Base-by-base conservation (phyloP, 169 alveolate genomes). In the Plasmodium ovale region DNA sequence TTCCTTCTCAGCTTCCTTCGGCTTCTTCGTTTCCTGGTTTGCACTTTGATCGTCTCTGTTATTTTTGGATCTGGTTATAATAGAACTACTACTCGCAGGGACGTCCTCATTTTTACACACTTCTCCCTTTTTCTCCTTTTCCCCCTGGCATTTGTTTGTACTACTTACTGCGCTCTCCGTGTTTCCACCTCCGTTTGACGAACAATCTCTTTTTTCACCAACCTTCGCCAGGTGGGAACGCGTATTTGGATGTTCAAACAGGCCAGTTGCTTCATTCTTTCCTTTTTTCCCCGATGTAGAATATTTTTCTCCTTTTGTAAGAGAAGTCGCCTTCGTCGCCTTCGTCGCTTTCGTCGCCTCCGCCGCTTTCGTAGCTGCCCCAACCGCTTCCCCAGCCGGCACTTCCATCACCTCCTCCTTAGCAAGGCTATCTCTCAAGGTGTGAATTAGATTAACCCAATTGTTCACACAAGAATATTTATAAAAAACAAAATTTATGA, bases 401-500 rank as follows among this genome's bases (percentile, higher is more conserved):
- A n/a, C n/a, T n/a, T n/a, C n/a, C n/a, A n/a, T n/a, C n/a, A n/a
- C n/a, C n/a, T 77, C 88, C 37, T 77, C 77, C 19, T 35, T 60
- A 16, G 44, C 0, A 67, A 77, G 62, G 37, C 77, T 54, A 6
- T 77, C 72, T 53, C 35, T 60, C 19, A 77, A 77, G 25, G 29
- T 77, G 62, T 77, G 64, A 42, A 77, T 39, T 33, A 77, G 49
- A 23, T 77, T 16, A 23, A 23, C 49, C 88, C 88, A 77, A 1
- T 64, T 77, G 3, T 60, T 77, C 9, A 77, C 88, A 47, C 88
- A 77, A 3, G 31, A 19, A 37, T 77, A 77, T 62, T 77, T 77
- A 68, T 77, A 77, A 5, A 44, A 77, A 21, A 77, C 68, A 12
- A 77, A 27, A 29, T 77, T 77, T 27, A 77, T 31, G 29, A 60